Base-by-base conservation (phyloP, 169 alveolate genomes). In the Plasmodium vinckei region DNA sequence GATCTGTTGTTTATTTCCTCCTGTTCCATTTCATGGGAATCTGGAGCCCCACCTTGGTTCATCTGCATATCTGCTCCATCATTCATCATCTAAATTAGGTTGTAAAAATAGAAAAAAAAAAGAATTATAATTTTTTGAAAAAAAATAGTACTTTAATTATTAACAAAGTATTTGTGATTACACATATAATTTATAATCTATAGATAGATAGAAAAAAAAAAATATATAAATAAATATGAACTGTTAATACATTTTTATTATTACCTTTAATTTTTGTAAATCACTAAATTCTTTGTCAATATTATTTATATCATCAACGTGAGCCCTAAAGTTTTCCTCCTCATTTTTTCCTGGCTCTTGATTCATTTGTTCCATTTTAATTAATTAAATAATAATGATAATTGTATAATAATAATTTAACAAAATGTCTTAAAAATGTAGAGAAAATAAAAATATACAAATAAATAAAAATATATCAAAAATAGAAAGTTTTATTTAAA, bases 1-100 rank as follows among this genome's bases (percentile, higher is more conserved):
- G 96, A 94, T 64, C 96, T 73, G 46, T 91, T 88, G 72, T 94
- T 94, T 39, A 92, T 94, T 60, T 94, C 96, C 49, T 94, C 96
- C n/a, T 87, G 92, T 17, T 73, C 87, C 82, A 64, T 69, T 47
- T 87, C 92, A 49, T 70, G 89, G 2, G 89, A 79, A 60, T 79
- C 89, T 21, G 68, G 72, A 44, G 56, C 61, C 5, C 84, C 79
- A 5, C 27, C 17, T 49, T 79, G 89, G 33, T 67, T 67, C 89
- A 79, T 79, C 39, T 79, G 89, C 84, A 79, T 79, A 15, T 79
- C 89, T 6, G 89, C 89, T 19, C 89, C 89, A 67, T 79, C 89
- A 27, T 79, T 79, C 89, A 79, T 79, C 89, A 79, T 79, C 89
- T 79, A 67, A 47, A 33, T 33, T 33, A 33, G 42, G 42, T 33